Conservation (phyloP, 2,329 filamentous ascomycete genomes). For the Hypoxylon sp. region DNA sequence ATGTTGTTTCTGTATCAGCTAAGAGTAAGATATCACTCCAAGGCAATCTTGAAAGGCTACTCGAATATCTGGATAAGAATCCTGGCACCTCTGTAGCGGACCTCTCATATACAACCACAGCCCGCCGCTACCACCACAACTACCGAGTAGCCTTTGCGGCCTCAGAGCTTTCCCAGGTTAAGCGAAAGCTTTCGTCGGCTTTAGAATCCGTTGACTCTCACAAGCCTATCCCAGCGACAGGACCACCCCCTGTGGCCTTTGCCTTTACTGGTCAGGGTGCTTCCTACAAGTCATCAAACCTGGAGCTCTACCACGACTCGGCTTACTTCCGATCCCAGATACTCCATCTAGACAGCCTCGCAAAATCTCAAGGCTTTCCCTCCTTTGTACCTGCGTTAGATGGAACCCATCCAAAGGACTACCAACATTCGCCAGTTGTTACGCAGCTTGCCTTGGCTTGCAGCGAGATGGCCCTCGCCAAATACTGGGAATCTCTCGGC, state of each 20-base stretch:
- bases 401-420: not conserved
- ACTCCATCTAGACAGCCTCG: conserved; percentile 52
- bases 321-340: conserved; percentile 54
- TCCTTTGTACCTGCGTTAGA: conserved; percentile 47
- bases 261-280: conserved; percentile 63
- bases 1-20: conserved; percentile 67
- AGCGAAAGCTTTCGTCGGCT: not conserved
- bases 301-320: conserved; percentile 53
- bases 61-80: conserved; percentile 63
- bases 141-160: conserved; percentile 62
- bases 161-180: conserved; percentile 45
- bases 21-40: conserved; percentile 65
- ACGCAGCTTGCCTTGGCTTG: conserved; percentile 53
- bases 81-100: conserved; percentile 63
- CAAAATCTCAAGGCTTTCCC: conserved; percentile 53
- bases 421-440: not conserved
- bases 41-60: conserved; percentile 65
- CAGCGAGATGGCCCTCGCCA: conserved; percentile 55
- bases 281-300: conserved; percentile 51
- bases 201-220: conserved; percentile 34
- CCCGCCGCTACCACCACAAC: conserved; percentile 69
- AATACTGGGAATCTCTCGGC: conserved; percentile 56
- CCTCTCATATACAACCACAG: conserved; percentile 75
- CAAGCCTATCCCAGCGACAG: conserved; percentile 44
- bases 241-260: conserved; percentile 53